These are phyloP conservation scores for Diplodia sapinea DNA, from an alignment of 2,329 filamentous ascomycete species.

Conservation along the genomic window DNA sequence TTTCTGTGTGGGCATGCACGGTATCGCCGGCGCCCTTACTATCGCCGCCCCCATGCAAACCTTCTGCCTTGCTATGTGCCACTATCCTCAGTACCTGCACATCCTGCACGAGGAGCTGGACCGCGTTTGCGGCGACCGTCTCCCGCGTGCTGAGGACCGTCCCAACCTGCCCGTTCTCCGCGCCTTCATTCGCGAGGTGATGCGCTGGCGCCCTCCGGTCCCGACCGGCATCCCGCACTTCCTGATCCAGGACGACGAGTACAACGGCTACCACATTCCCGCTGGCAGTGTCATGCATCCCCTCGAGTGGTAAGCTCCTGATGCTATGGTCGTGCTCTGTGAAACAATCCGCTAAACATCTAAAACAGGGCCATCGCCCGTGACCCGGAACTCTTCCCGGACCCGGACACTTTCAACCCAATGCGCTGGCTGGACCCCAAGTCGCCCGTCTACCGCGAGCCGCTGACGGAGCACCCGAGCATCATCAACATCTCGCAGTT, in stretches of 20 bases:
- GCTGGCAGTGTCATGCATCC: slow-evolving; percentile 57
- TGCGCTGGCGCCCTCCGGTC: slow-evolving; percentile 54
- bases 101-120: slow-evolving; percentile 51
- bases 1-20: slow-evolving; percentile 56
- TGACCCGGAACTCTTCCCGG: slow-evolving; percentile 58
- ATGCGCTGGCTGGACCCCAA: slow-evolving; percentile 59
- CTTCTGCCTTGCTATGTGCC: slow-evolving; percentile 54
- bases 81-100: slow-evolving; percentile 52
- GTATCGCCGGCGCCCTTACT: slow-evolving; percentile 54
- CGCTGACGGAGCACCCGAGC: slow-evolving; percentile 58
- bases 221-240: slow-evolving; percentile 61
- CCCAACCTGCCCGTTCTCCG: slow-evolving; percentile 49
- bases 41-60: slow-evolving; percentile 56
- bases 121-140: slow-evolving; percentile 48
- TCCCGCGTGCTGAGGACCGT: slow-evolving; percentile 46
- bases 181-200: slow-evolving; percentile 47
- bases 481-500: slow-evolving; percentile 62
- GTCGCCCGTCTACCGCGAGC: slow-evolving; percentile 61
- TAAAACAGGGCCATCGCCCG: slow-evolving; percentile 57
- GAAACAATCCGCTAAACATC: slow-evolving; percentile 32
- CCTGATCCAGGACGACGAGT: slow-evolving; percentile 61
- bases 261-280: slow-evolving; percentile 63
- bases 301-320: slow-evolving; percentile 49
- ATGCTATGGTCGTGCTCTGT: background rate
- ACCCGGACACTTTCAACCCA: slow-evolving; percentile 59